phyloP scores from a whole-genome alignment of 2,329 filamentous ascomycete genomes.

The Neopestalotiopsis sp. region DNA sequence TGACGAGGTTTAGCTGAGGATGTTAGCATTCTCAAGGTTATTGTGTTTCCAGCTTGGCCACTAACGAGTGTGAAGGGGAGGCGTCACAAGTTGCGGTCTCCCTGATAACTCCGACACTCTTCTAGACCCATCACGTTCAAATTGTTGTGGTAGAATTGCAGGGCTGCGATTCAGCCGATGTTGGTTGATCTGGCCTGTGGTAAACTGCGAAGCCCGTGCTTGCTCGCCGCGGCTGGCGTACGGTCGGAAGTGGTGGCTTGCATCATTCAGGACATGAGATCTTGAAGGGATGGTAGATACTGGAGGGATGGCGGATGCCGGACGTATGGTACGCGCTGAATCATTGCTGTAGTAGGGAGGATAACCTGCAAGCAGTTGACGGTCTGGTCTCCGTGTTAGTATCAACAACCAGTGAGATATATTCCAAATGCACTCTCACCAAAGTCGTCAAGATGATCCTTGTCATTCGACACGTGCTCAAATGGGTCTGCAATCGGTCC shows the following conservation, averaged over 20 bases:
- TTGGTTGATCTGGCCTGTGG: slow-evolving; percentile 18
- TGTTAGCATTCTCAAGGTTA: slow-evolving; percentile 21
- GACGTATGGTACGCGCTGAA: slow-evolving; percentile 20
- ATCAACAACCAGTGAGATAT: not conserved
- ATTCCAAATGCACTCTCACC: slow-evolving; percentile 25
- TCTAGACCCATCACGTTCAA: slow-evolving; percentile 21
- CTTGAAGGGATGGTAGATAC: slow-evolving; percentile 18
- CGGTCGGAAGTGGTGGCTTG: slow-evolving; percentile 36
- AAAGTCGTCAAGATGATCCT: slow-evolving; percentile 31
- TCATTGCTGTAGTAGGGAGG: not conserved
- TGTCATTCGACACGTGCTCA: slow-evolving; percentile 16
- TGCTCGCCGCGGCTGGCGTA: slow-evolving; percentile 23
- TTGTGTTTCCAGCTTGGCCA: not conserved
- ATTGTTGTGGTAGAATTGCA: slow-evolving; percentile 19
- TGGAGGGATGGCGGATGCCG: slow-evolving; percentile 27
- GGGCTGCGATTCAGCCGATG: slow-evolving; percentile 22
- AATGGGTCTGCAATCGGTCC: not conserved
- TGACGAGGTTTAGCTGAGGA: slow-evolving; percentile 22
- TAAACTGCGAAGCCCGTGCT: slow-evolving; percentile 24
- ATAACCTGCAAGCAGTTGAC: slow-evolving; percentile 28
- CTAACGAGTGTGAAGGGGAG: slow-evolving; percentile 29
- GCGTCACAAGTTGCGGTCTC: slow-evolving; percentile 24
- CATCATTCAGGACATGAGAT: slow-evolving; percentile 34
- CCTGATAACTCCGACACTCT: slow-evolving; percentile 26
- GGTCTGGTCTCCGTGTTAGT: slow-evolving; percentile 25